Base-by-base conservation (phyloP, 495 filamentous ascomycete species). In the Extremus antarcticus region DNA sequence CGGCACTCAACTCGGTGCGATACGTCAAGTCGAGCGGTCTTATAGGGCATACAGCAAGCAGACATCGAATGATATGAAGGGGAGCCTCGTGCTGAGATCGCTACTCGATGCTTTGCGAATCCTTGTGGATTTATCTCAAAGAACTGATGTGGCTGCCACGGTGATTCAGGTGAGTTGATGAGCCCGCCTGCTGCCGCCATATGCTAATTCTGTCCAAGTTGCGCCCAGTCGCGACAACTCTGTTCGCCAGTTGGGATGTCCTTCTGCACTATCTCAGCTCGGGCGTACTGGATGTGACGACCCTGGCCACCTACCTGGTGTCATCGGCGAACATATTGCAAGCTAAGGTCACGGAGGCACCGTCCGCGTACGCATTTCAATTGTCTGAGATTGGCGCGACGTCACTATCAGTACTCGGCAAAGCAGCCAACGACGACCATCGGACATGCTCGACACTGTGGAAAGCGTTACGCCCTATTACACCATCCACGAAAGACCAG, bases 401-500 rank as follows among this genome's bases (percentile, higher is more conserved):
- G 29, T 13, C 29, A 4, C 13, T 35, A 13, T 7, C 7, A 7
- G 13, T 35, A 7, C 29, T 35, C 29, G 29, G 29, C 29, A 13
- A 35, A 4, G 4, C 29, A 7, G 29, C 29, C 13, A 13, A 4
- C 13, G 29, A 7, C 13, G 29, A 35, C 7, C 29, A 35, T 7
- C 13, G 7, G 7, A 35, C 51, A n/a, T 55, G 55, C 29, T 25
- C 43, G 0, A 10, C 40, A 3, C 41, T 62, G 1, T 98, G 92
- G 92, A 76, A 76, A 38, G 58, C 68, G 0, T 80, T 91, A 60
- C 77, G 81, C 60, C 89, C 90, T 13, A 70, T 74, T 4, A 80
- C 86, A 3, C 74, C 81, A 22, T 63, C 70, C 20, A 78, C 76
- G 22, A 68, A 79, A 25, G 49, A 63, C 3, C 74, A 77, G 32